These are phyloP conservation scores for Venturia carpophila DNA, from an alignment of 2,329 filamentous ascomycete species.

Conservation along the genomic window DNA sequence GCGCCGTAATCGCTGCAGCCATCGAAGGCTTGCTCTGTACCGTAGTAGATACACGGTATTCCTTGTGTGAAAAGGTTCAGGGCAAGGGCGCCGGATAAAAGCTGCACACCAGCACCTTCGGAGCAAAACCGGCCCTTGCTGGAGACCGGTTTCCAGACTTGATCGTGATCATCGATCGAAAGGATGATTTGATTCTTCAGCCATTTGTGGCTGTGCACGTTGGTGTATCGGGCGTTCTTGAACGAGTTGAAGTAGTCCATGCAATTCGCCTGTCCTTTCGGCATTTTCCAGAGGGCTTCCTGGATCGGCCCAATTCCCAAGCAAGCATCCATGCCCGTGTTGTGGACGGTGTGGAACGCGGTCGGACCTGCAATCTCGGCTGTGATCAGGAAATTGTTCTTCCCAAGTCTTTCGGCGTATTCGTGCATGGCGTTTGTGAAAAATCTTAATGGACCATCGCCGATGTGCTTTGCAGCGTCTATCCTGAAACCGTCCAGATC, in stretches of 20 bases:
- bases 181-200: constrained; percentile 24
- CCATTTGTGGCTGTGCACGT: constrained; percentile 22
- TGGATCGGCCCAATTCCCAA: constrained; percentile 24
- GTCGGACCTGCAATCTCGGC: constrained; percentile 23
- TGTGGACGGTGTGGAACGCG: constrained; percentile 22
- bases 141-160: constrained; percentile 18
- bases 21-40: constrained; percentile 25
- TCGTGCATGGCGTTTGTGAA: constrained; percentile 23
- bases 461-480: constrained; percentile 25
- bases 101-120: constrained; percentile 18
- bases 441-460: constrained; percentile 23
- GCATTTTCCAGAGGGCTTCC: constrained; percentile 22
- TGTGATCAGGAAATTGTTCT: constrained; percentile 24
- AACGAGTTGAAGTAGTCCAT: constrained; percentile 24
- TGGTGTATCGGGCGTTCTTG: constrained; percentile 20
- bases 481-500: constrained; percentile 23
- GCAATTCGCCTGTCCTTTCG: constrained; percentile 20
- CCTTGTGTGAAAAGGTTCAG: constrained; percentile 24
- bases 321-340: constrained; percentile 23
- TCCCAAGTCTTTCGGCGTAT: constrained; percentile 21
- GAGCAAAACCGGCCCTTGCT: constrained; percentile 24
- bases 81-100: constrained; percentile 21
- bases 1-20: constrained; percentile 18
- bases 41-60: constrained; percentile 26
- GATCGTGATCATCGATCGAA: constrained; percentile 23